A percentile compares a stretch with the other conserved stretches of the same genome.
Conservation (phyloP, 148 eudicot species). For the Polygonum aviculare region DNA sequence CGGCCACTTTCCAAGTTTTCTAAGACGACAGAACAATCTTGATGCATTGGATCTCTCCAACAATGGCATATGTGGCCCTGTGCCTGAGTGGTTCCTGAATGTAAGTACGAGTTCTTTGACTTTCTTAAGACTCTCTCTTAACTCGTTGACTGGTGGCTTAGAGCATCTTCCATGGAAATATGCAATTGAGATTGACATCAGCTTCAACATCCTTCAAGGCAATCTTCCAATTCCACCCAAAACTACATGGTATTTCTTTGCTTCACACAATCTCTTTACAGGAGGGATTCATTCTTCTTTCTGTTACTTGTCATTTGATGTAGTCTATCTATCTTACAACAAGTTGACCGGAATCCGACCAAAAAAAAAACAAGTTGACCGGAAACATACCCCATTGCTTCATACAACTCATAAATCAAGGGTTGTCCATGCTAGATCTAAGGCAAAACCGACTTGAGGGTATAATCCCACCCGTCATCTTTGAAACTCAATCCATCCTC, state of each 20-base stretch:
- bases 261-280: slow-evolving; percentile 18
- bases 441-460: slow-evolving; percentile 8
- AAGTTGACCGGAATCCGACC: slow-evolving; percentile 13
- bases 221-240: slow-evolving; percentile 20
- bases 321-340: slow-evolving; percentile 17
- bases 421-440: background rate
- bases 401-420: background rate
- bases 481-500: background rate
- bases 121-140: slow-evolving; percentile 18
- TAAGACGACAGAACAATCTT: background rate
- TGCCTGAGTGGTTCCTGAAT: background rate
- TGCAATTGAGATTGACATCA: background rate
- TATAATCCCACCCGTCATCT: background rate
- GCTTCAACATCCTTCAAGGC: slow-evolving; percentile 23
- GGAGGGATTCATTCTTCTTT: slow-evolving; percentile 7
- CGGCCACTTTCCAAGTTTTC: slow-evolving; percentile 8
- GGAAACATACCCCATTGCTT: slow-evolving; percentile 19
- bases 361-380: slow-evolving; percentile 14
- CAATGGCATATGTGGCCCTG: background rate
- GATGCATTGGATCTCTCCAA: slow-evolving; percentile 5
- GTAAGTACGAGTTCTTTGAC: background rate
- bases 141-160: slow-evolving; percentile 16
- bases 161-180: slow-evolving; percentile 1
- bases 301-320: background rate
- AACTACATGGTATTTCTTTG: background rate